A percentile compares a stretch with the other conserved stretches of the same genome.
Conservation (phyloP, 2,329 filamentous ascomycete genomes). For the Periconia sp. region DNA sequence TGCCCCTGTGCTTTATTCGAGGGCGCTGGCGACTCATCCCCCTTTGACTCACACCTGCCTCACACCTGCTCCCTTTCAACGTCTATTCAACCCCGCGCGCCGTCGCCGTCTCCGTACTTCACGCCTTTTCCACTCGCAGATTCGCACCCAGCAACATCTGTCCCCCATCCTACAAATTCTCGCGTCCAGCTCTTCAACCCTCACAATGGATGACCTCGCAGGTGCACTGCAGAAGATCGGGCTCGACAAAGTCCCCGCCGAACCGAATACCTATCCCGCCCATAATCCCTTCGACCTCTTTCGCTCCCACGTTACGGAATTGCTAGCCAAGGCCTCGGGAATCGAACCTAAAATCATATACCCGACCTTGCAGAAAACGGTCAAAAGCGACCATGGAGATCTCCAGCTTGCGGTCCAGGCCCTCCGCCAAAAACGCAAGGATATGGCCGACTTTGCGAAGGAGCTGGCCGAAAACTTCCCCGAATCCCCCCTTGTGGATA, state of each 20-base stretch:
- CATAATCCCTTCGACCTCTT: constrained; percentile 79
- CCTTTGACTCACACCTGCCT: constrained; percentile 30
- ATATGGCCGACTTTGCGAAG: constrained; percentile 58
- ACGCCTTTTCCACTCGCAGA: constrained; percentile 6
- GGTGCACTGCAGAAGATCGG: constrained; percentile 40
- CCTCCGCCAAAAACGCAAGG: constrained; percentile 71
- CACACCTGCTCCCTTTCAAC: constrained; percentile 1
- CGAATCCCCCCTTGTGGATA: constrained; percentile 71
- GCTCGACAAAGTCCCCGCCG: constrained; percentile 41
- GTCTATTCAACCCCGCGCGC: neutral
- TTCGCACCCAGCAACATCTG: constrained; percentile 13
- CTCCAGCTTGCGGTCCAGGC: constrained; percentile 76
- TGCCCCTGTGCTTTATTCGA: constrained; percentile 20
- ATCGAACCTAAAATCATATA: constrained; percentile 73
- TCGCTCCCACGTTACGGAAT: constrained; percentile 71
- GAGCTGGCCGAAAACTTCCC: constrained; percentile 67
- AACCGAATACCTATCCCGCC: constrained; percentile 58
- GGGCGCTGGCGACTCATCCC: constrained; percentile 39
- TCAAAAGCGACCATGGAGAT: constrained; percentile 79
- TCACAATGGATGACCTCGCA: constrained; percentile 42
- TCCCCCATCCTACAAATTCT: constrained; percentile 24
- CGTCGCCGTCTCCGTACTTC: neutral
- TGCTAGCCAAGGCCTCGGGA: constrained; percentile 68
- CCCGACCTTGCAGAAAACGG: constrained; percentile 75
- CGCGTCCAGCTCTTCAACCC: constrained; percentile 16